Evolutionary conservation across 768 basidiomycete genomes (phyloP), one percentile per base, ranked within the genome.

Genomic region (Mycena floridula): DNA sequence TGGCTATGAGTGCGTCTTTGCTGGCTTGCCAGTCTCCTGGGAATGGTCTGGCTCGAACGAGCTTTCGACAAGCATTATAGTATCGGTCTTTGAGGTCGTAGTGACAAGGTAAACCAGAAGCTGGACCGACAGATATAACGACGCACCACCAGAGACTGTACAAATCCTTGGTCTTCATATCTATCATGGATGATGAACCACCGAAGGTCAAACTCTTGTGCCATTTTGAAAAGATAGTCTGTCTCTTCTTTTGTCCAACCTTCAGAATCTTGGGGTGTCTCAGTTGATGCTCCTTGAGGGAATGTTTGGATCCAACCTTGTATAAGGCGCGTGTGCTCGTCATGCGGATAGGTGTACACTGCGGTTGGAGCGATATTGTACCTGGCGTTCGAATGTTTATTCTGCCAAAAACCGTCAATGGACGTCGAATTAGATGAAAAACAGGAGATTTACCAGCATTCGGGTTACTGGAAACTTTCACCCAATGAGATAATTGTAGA

Each of bases 191-290:
- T 80, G 50, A 98, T 75, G 58, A 89, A 85, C 79, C 94, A 98
- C 36, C 95, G 77, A 9, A 80, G 69, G 60, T 97, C 94, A 52
- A 87, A 98, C 42, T 88, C 82, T 40, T 76, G 73, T 7, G 86
- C 82, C 7, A 95, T 62, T 3, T 66, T 67, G 63, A 98, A 95
- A 1, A 99, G 75, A 58, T 97, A 91, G 58, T 91, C 87, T 0
- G 96, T 97, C 63, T 97, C 93, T 52, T 92, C 89, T 54, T 85
- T 86, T 5, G 88, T 77, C 96, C 96, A 98, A n/a, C n/a, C n/a
- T 48, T 85, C 84, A 8, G 67, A 68, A 54, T 94, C 95, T 84
- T 44, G 21, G 21, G 27, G 40, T 13, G 22, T 22, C 38, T 6
- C 40, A 23, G 35, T 47, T 25, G 9, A 25, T 13, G n/a, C n/a